Evolutionary conservation across 768 basidiomycete genomes (phyloP), one percentile per base, ranked within the genome.

Genomic region (Xerocomellus chrysenteron): DNA sequence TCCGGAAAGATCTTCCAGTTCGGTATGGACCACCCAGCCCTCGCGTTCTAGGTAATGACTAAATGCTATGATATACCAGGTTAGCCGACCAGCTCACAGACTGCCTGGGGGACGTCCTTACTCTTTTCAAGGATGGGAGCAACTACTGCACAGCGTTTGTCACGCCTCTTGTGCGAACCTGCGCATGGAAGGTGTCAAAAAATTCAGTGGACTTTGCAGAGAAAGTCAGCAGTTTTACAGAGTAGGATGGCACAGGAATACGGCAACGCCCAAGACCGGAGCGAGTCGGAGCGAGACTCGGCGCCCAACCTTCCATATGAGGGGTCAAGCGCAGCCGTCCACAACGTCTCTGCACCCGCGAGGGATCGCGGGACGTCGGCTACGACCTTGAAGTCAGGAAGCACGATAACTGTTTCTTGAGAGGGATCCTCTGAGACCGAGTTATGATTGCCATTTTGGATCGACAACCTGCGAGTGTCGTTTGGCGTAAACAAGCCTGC

Each of bases 91-190:
- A 50, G 47, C 46, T 64, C 50, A 14, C 26, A 42, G 49, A 59
- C 54, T 64, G 56, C 65, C 61, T 48, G 61, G 43, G 14, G 44
- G 36, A 49, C 8, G 52, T 51, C 73, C 77, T 59, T 58, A 90
- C 90, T 80, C 63, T 87, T 80, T 67, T 89, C 87, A 35, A 97
- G 83, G 64, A 89, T 85, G 3, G 90, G 90, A 2, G 94, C 93
- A 11, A 90, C 85, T 44, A 98, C 87, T 26, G 84, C 83, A 72
- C 96, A 99, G 57, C 93, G 84, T 68, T 94, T 95, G 74, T 98
- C 96, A 33, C 95, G 80, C 64, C 82, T 84, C 74, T 94, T 93
- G 74, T 98, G 96, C 3, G 94, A 97, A 70, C 95, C 93, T 95
- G 65, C 33, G 12, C 41, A 36, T 2, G 21, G 32, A 37, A 11